These are phyloP conservation scores for Kodamaea derodonti DNA, from an alignment of 1,139 yeast genomes.

Conservation along the genomic window DNA sequence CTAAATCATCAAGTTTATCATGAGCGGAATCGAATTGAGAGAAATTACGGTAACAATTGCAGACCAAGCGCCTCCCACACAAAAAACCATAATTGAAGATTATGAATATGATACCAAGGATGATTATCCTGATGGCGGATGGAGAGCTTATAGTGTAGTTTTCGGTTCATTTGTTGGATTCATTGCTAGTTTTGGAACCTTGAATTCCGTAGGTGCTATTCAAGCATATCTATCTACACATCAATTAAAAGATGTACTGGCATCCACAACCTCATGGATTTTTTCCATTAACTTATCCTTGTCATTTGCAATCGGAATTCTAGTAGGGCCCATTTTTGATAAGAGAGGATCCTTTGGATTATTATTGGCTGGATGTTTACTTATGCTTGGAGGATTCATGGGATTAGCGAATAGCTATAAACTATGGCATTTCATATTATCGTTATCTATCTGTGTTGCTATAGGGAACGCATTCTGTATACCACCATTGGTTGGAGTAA, in stretches of 20 bases:
- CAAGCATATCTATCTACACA: conserved; percentile 32
- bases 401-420: conserved; percentile 27
- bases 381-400: conserved; percentile 32
- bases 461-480: conserved; percentile 33
- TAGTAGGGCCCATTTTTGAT: conserved; percentile 38
- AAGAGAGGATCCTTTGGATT: conserved; percentile 27
- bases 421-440: conserved; percentile 33
- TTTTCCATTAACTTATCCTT: conserved; percentile 34
- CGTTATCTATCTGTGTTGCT: conserved; percentile 33
- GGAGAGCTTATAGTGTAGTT: conserved; percentile 29
- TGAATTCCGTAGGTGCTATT: conserved; percentile 34
- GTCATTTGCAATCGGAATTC: conserved; percentile 28
- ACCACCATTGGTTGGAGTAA: conserved; percentile 35
- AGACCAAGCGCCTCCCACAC: no score
- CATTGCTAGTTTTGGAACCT: conserved; percentile 27
- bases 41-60: no score
- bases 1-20: no score
- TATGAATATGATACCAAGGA: background rate
- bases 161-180: conserved; percentile 34
- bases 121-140: conserved; percentile 27
- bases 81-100: no score
- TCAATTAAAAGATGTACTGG: conserved; percentile 21
- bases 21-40: no score
- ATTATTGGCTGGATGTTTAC: conserved; percentile 22
- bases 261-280: conserved; percentile 30